Percentiles rank a stretch among this genome's conserved stretches.
Conservation (phyloP, 2,329 filamentous ascomycete genomes). For the Elsinoe necatrix region DNA sequence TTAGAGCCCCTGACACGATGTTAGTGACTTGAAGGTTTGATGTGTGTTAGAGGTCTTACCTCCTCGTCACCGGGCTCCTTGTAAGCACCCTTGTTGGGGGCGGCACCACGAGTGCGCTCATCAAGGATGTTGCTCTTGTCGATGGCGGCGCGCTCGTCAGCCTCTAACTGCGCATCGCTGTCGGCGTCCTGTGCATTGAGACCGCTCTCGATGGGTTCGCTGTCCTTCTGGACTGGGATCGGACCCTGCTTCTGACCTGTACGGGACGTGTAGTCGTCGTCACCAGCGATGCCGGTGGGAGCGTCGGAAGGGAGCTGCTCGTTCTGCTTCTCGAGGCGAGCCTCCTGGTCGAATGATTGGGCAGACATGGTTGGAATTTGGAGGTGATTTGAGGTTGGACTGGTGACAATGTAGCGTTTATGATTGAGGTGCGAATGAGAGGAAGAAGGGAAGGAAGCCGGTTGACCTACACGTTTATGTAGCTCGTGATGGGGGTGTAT, state of each 20-base stretch:
- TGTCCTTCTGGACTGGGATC: slow-evolving; percentile 42
- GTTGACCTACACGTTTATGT: not conserved
- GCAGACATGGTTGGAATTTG: slow-evolving; percentile 15
- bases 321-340: slow-evolving; percentile 26
- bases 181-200: slow-evolving; percentile 38
- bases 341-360: slow-evolving; percentile 18
- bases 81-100: slow-evolving; percentile 39
- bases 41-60: slow-evolving; percentile 19
- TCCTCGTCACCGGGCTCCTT: slow-evolving; percentile 47
- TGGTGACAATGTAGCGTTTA: not conserved
- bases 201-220: slow-evolving; percentile 39
- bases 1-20: not conserved
- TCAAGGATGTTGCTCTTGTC: slow-evolving; percentile 41
- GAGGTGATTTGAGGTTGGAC: not conserved
- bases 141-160: slow-evolving; percentile 43
- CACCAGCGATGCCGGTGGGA: slow-evolving; percentile 29
- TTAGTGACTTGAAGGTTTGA: not conserved
- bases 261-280: slow-evolving; percentile 41
- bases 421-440: not conserved
- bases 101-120: slow-evolving; percentile 40
- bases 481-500: not conserved
- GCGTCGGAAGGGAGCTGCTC: slow-evolving; percentile 22
- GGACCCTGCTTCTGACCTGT: slow-evolving; percentile 39
- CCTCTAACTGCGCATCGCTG: slow-evolving; percentile 39
- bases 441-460: not conserved